Evolutionary conservation across 495 filamentous ascomycete species (phyloP).

Genomic region (Penicillium subrubescens): DNA sequence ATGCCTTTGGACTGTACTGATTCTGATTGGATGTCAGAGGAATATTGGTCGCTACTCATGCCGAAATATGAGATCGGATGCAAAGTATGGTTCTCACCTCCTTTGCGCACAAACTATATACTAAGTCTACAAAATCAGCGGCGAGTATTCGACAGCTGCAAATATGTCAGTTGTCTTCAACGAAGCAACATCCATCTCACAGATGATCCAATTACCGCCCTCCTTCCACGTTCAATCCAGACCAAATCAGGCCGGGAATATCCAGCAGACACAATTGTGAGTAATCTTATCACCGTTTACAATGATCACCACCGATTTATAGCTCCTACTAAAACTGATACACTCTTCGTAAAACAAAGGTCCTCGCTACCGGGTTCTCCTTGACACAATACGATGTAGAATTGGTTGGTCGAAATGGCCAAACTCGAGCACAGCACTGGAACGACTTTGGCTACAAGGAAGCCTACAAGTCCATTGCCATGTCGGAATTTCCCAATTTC

Average conservation of each 20-base stretch:
- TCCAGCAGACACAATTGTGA: slow-evolving; percentile 22
- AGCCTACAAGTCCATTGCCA: slow-evolving; percentile 27
- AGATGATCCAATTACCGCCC: slow-evolving; percentile 14
- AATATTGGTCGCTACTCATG: slow-evolving; percentile 6
- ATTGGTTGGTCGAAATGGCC: slow-evolving; percentile 14
- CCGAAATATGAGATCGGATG: slow-evolving; percentile 10
- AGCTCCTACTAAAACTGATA: too few relatives aligned
- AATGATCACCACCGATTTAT: neutral
- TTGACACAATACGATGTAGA: slow-evolving; percentile 14
- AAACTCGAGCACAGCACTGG: slow-evolving; percentile 10
- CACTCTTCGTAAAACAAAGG: neutral
- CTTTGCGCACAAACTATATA: neutral
- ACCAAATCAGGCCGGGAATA: slow-evolving; percentile 15
- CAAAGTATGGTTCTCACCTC: neutral
- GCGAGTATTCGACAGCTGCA: slow-evolving; percentile 17
- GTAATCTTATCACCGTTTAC: neutral
- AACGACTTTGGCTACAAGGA: slow-evolving; percentile 12
- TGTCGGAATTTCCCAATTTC: slow-evolving; percentile 33
- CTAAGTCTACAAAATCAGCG: slow-evolving; percentile 15
- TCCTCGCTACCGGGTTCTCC: slow-evolving; percentile 19
- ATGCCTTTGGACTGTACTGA: neutral
- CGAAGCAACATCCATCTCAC: slow-evolving; percentile 17
- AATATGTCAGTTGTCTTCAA: slow-evolving; percentile 15
- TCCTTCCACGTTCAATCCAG: slow-evolving; percentile 10
- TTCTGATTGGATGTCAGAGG: neutral